Evolutionary conservation across 164 flowering plant genomes (phyloP).

Genomic region (Vitis rupestris): DNA sequence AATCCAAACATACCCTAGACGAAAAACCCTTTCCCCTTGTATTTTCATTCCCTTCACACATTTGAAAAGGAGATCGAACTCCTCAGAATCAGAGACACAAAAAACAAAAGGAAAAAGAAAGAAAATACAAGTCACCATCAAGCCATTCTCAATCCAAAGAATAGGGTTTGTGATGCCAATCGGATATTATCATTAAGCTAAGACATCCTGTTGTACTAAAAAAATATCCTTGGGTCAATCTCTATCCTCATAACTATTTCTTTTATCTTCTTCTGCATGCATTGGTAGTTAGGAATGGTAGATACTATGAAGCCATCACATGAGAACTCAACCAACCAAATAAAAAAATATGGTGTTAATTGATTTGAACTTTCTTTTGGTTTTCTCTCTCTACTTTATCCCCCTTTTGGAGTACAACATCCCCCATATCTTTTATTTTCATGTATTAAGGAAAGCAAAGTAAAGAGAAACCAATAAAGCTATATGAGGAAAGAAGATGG

Average conservation of each 20-base stretch:
- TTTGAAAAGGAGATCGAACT: too few relatives aligned
- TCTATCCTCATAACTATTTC: neutral
- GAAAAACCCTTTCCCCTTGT: too few relatives aligned
- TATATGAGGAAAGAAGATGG: conserved; percentile 10
- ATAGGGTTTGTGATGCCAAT: too few relatives aligned
- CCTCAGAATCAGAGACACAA: too few relatives aligned
- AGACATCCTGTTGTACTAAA: too few relatives aligned
- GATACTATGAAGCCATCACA: conserved; percentile 37
- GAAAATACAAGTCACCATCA: too few relatives aligned
- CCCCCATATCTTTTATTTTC: neutral
- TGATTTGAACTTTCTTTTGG: conserved; percentile 20
- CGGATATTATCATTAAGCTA: conserved; percentile 4
- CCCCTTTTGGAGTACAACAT: neutral
- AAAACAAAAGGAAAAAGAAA: too few relatives aligned
- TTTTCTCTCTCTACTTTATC: conserved; percentile 15
- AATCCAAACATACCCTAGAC: too few relatives aligned
- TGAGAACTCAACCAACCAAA: conserved; percentile 11
- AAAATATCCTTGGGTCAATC: too few relatives aligned
- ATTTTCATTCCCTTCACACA: too few relatives aligned
- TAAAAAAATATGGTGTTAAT: conserved; percentile 1
- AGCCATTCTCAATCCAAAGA: neutral
- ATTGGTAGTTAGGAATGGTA: conserved; percentile 54
- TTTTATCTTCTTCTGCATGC: neutral
- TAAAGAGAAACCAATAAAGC: conserved; percentile 6
- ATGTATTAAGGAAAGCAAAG: conserved; percentile 10